Percentiles rank a stretch among this genome's conserved stretches.
These are phyloP conservation scores for Saccharum spontaneum DNA, from an alignment of 176 grass and related monocot species.

Conservation along the genomic window DNA sequence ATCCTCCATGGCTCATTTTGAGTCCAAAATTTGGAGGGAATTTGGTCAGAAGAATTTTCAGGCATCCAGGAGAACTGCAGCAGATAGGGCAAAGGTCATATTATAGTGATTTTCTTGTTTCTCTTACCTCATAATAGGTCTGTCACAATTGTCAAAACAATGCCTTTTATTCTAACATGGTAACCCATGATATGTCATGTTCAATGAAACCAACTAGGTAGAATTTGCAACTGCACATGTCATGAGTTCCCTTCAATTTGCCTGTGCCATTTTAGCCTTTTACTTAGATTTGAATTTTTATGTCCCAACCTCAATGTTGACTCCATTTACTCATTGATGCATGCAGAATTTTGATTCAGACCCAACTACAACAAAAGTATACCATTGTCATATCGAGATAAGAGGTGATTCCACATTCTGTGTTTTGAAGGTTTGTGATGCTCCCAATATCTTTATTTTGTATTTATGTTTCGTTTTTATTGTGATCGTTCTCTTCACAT, in stretches of 20 bases:
- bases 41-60: slow-evolving; percentile 31
- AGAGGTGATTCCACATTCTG: slow-evolving; percentile 8
- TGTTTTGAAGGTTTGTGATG: slow-evolving; percentile 54
- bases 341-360: slow-evolving; percentile 46
- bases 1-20: slow-evolving; percentile 45
- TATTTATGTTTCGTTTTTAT: too few relatives aligned
- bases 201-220: background rate
- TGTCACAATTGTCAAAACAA: background rate
- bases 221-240: background rate
- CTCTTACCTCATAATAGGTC: background rate
- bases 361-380: slow-evolving; percentile 41
- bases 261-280: background rate
- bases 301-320: slow-evolving; percentile 1
- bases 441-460: background rate
- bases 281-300: slow-evolving; percentile 4
- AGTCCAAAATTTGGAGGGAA: slow-evolving; percentile 43
- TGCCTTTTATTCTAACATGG: background rate
- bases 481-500: background rate
- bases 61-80: slow-evolving; percentile 10
- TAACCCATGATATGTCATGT: background rate
- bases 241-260: background rate
- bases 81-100: slow-evolving; percentile 57
- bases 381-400: slow-evolving; percentile 65
- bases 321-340: background rate
- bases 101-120: background rate